phyloP scores from a whole-genome alignment of 148 eudicot genomes.

The Salicornia ramosissima region DNA sequence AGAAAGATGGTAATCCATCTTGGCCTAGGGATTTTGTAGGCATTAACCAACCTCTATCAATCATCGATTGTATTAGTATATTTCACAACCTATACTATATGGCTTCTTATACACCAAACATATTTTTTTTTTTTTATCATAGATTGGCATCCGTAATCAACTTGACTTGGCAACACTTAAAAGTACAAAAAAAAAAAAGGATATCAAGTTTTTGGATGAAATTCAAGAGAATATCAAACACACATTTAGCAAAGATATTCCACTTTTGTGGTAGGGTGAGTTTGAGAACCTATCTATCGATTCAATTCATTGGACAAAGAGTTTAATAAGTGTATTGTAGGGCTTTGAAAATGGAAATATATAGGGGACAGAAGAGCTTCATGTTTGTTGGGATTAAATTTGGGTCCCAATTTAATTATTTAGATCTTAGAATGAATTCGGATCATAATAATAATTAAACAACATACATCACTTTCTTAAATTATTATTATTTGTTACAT shows the following conservation, averaged over 20 bases:
- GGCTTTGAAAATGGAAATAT: neutral
- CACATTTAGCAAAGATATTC: neutral
- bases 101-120: too few species aligned
- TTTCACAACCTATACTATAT: too few species aligned
- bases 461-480: too few species aligned
- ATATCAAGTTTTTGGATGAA: neutral
- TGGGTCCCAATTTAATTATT: neutral
- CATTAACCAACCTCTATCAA: too few species aligned
- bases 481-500: too few species aligned
- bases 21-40: too few species aligned
- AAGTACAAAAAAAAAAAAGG: neutral
- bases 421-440: neutral
- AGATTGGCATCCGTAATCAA: too few species aligned
- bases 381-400: neutral
- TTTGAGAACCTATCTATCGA: neutral
- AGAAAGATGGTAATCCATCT: too few species aligned
- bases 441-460: too few species aligned
- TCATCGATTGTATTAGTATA: too few species aligned
- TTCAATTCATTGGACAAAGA: neutral
- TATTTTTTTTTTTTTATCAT: too few species aligned
- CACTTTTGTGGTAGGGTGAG: conserved; percentile 5
- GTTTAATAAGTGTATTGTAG: neutral
- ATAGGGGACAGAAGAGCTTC: conserved; percentile 1
- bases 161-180: neutral
- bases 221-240: neutral